Evolutionary conservation across 2,329 filamentous ascomycete genomes (phyloP).

Genomic region (Calycina marina): DNA sequence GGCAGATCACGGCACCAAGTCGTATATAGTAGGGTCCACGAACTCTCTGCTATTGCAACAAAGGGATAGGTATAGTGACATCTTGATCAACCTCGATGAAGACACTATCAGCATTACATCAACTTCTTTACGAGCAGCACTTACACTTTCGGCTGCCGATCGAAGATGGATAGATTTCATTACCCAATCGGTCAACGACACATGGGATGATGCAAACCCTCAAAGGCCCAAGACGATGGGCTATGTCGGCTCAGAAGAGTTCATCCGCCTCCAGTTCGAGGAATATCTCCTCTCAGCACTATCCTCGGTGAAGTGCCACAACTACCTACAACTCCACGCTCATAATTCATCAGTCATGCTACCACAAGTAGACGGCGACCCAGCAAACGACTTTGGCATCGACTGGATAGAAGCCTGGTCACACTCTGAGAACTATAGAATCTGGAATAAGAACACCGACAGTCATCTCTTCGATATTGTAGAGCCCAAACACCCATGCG

Average conservation of each 20-base stretch:
- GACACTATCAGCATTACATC: constrained; percentile 74
- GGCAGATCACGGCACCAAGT: constrained; percentile 87
- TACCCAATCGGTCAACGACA: constrained; percentile 84
- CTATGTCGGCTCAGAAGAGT: constrained; percentile 91
- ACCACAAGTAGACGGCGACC: constrained; percentile 64
- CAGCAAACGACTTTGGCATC: constrained; percentile 64
- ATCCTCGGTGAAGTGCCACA: constrained; percentile 79
- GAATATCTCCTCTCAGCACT: constrained; percentile 86
- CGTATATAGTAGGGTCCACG: constrained; percentile 92
- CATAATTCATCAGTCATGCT: constrained; percentile 46
- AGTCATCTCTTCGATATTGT: constrained; percentile 87
- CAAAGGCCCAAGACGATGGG: constrained; percentile 84
- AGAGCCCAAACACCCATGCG: constrained; percentile 84
- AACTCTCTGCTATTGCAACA: constrained; percentile 90
- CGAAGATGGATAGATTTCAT: constrained; percentile 94
- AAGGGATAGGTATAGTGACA: constrained; percentile 89
- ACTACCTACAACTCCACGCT: constrained; percentile 39
- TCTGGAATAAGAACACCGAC: constrained; percentile 72
- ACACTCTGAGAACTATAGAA: constrained; percentile 76
- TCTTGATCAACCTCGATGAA: constrained; percentile 91
- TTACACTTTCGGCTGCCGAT: constrained; percentile 72
- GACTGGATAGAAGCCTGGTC: constrained; percentile 85
- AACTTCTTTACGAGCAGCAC: constrained; percentile 56
- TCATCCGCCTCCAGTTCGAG: constrained; percentile 93
- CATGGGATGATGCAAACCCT: constrained; percentile 89